Base-by-base conservation (phyloP, 495 filamentous ascomycete species). In the Rostrohypoxylon terebratum region DNA sequence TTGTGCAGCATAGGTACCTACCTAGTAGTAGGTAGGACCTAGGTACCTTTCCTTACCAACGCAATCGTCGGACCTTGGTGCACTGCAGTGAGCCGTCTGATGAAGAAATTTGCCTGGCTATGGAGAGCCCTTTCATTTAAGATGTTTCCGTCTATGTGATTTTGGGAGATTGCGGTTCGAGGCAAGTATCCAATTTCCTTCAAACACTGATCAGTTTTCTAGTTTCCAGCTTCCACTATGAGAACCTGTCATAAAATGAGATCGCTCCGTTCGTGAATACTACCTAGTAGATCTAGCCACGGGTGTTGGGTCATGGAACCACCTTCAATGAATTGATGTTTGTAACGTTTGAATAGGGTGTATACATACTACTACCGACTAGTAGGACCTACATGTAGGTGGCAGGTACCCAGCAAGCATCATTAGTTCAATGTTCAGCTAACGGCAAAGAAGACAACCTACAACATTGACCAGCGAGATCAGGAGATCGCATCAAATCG, bases 281-380 rank as follows among this genome's bases (percentile, higher is more conserved):
- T 9, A n/a, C n/a, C n/a, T n/a, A n/a, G n/a, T n/a, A 50, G 21
- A 33, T 16, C 25, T 25, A 13, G 8, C 25, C 16, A 54, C 44
- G 36, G 10, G 6, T 4, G 16, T 5, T 9, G 31, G n/a, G 11
- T 58, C 13, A 31, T 55, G 51, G n/a, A 45, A 45, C 42, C 42
- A 45, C n/a, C 53, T 57, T 69, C 58, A 33, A 36, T n/a, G n/a
- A n/a, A n/a, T n/a, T n/a, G n/a, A n/a, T 53, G 45, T 59, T 69
- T 63, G 60, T 70, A 70, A 51, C 31, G 23, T 53, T n/a, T n/a
- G 20, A n/a, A 53, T 23, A n/a, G 3, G 28, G n/a, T n/a, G n/a
- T n/a, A n/a, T n/a, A n/a, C n/a, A 28, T 28, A 28, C 28, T 28
- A 28, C 28, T 28, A n/a, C n/a, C n/a, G n/a, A n/a, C n/a, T n/a